Base-by-base conservation (phyloP, 2,329 filamentous ascomycete species). In the Ceratocystis cacaofunesta region DNA sequence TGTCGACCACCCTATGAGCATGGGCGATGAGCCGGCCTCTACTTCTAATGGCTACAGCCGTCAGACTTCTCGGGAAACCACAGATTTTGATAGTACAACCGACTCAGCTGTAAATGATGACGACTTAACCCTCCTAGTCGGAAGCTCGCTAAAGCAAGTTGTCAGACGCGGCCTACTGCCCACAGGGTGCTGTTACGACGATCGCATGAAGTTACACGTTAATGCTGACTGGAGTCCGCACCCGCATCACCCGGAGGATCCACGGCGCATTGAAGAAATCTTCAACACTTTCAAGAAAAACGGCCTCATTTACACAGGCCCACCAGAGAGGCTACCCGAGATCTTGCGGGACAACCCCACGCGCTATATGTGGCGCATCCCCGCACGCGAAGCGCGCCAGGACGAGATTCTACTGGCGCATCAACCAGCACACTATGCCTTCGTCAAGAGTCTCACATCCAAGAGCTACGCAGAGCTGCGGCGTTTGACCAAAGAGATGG, bases 161-260 rank as follows among this genome's bases (percentile, higher is more conserved):
- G 73, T 73, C 15, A 75, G 76, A 66, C 78, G 75, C 46, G 78
- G 79, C 1, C 75, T 83, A 30, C 78, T 89, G 1, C 83, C 87
- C 0, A 92, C 88, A 0, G 89, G 89, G 2, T 85, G 88, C 68
- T 92, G 89, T 69, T 99, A 97, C 73, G 94, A 99, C 76, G 86
- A 90, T 66, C 85, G 92, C 41, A 99, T 99, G 94, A 90, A 94
- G 68, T 88, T 95, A 68, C 94, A 99, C 73, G 89, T 91, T 65
- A 95, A 96, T 72, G 85, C 89, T 17, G 86, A 90, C 73, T 87
- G 85, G 72, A 84, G 82, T 19, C 80, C 82, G 1, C 82, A 85
- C 61, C 87, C 92, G 25, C 87, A 95, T 63, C 94, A 99, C 72
- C 94, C 94, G 0, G 94, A 99, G 74, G 94, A 99, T 71, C 94